Conservation (phyloP, 2,329 filamentous ascomycete species). For the Neocatenulostroma microsporum region DNA sequence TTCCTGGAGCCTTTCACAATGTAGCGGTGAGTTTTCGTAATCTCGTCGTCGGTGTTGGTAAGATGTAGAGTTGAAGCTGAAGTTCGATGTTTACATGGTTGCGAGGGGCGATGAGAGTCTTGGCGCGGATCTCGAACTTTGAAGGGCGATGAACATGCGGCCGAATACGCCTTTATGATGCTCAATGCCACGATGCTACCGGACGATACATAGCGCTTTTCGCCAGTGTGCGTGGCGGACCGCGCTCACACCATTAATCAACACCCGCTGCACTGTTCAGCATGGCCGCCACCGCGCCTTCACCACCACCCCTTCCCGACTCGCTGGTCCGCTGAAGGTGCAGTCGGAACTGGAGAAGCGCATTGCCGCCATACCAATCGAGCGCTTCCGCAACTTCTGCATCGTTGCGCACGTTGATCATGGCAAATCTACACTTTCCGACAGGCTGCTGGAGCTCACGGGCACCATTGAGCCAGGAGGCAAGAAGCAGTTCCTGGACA, state of each 20-base stretch:
- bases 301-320: constrained; percentile 20
- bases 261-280: not conserved
- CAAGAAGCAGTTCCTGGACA: constrained; percentile 95
- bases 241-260: not conserved
- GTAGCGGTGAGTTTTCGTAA: too few relatives aligned
- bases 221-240: not conserved
- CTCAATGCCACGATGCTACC: constrained; percentile 45
- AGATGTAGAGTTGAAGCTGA: too few relatives aligned
- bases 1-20: too few relatives aligned
- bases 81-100: too few relatives aligned
- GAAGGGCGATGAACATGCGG: too few relatives aligned
- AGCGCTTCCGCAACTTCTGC: constrained; percentile 87
- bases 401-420: constrained; percentile 99
- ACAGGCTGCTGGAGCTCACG: constrained; percentile 85
- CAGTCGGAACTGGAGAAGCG: constrained; percentile 52
- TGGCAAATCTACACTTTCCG: constrained; percentile 92
- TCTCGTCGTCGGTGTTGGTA: too few relatives aligned
- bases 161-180: too few relatives aligned
- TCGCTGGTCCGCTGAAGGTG: constrained; percentile 33
- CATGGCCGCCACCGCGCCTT: constrained; percentile 22
- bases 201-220: constrained; percentile 14
- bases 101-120: too few relatives aligned
- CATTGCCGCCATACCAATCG: constrained; percentile 68
- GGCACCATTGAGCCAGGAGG: constrained; percentile 79
- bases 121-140: too few relatives aligned